Percentiles rank a stretch among this genome's conserved stretches.
These are phyloP conservation scores for Piedraia hortae DNA, from an alignment of 2,329 filamentous ascomycete species.

Conservation along the genomic window DNA sequence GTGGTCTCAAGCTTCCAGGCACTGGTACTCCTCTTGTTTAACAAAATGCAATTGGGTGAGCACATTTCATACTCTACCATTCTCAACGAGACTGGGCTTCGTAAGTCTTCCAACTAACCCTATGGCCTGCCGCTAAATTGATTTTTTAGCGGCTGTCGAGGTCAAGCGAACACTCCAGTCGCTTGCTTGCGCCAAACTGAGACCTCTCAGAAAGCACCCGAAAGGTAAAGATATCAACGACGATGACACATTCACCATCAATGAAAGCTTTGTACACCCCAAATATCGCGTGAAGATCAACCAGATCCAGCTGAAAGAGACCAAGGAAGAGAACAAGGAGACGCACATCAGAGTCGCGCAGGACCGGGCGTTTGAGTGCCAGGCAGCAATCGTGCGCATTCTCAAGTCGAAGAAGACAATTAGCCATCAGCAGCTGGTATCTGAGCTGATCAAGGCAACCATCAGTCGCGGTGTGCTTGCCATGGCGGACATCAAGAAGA, in stretches of 20 bases:
- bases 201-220: conserved; percentile 62
- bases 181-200: conserved; percentile 67
- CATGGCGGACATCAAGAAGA: conserved; percentile 71
- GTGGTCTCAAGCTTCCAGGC: conserved; percentile 82
- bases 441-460: conserved; percentile 78
- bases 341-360: conserved; percentile 74
- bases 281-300: conserved; percentile 95
- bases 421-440: conserved; percentile 60
- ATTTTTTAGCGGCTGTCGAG: conserved; percentile 33
- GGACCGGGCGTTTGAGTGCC: conserved; percentile 84
- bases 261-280: conserved; percentile 45
- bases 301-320: conserved; percentile 92
- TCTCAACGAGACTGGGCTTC: conserved; percentile 42
- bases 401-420: conserved; percentile 88
- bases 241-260: conserved; percentile 66
- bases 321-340: conserved; percentile 76
- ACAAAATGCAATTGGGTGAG: conserved; percentile 33
- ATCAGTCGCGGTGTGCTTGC: conserved; percentile 67
- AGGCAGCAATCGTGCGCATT: conserved; percentile 86
- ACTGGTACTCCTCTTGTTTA: conserved; percentile 73
- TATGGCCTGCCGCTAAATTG: conserved; percentile 7
- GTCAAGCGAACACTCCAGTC: conserved; percentile 81
- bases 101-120: conserved; percentile 16
- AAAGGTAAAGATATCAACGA: conserved; percentile 46
- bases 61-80: conserved; percentile 53